Conservation (phyloP, 1,284 basidiomycete genomes). For the Fomitopsis betulina region DNA sequence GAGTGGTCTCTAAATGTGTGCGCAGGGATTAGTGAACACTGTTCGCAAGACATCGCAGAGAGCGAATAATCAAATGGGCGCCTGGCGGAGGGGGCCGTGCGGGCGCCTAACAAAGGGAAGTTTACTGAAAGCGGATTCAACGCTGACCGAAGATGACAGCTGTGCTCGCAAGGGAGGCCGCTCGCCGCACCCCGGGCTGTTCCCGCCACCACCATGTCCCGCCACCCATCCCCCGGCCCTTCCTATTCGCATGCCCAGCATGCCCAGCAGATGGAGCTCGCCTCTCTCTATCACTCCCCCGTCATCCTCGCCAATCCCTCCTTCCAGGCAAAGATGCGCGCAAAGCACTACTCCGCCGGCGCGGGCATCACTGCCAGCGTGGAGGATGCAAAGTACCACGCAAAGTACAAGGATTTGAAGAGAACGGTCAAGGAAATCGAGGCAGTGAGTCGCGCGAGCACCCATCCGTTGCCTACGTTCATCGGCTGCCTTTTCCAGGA, state of each 20-base stretch:
- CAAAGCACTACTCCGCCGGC: conserved; percentile 49
- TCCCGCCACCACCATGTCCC: conserved; percentile 28
- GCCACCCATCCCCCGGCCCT: conserved; percentile 31
- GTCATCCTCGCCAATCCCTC: conserved; percentile 11
- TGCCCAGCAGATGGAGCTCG: conserved; percentile 2
- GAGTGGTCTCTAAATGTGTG: background rate
- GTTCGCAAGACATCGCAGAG: background rate
- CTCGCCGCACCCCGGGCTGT: conserved; percentile 13
- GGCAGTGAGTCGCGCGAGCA: conserved; percentile 43
- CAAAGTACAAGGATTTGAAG: conserved; percentile 88
- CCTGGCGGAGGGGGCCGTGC: conserved; percentile 13
- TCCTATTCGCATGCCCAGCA: conserved; percentile 9
- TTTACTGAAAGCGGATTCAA: conserved; percentile 22
- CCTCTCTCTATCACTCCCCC: conserved; percentile 16
- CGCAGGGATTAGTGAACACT: background rate
- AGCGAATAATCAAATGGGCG: background rate
- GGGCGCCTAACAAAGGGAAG: conserved; percentile 18
- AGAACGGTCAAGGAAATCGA: conserved; percentile 88
- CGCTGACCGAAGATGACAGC: conserved; percentile 25
- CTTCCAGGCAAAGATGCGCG: conserved; percentile 40
- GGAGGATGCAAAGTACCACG: conserved; percentile 85
- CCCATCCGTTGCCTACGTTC: conserved; percentile 1
- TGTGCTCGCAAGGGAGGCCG: conserved; percentile 14
- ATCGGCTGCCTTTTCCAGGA: conserved; percentile 45
- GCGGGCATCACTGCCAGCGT: conserved; percentile 70